phyloP scores from a whole-genome alignment of 2,329 filamentous ascomycete species.

The Endothia cerciana region DNA sequence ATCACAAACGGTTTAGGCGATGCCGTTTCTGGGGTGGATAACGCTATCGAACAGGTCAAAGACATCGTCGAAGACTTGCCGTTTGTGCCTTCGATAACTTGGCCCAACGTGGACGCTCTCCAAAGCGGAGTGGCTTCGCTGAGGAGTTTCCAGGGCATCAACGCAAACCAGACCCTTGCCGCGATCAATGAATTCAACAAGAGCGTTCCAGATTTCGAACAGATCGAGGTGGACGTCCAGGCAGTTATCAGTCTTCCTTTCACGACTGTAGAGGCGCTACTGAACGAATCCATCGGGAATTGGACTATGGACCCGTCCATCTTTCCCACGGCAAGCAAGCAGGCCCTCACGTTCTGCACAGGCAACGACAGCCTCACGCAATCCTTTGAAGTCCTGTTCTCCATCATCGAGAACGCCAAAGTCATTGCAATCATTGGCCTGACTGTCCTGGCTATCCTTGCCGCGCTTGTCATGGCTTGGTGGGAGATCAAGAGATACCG shows the following conservation, averaged over 20 bases:
- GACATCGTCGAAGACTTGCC: conserved; percentile 52
- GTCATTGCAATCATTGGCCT: conserved; percentile 79
- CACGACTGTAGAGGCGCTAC: conserved; percentile 71
- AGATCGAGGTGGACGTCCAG: conserved; percentile 83
- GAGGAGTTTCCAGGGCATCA: conserved; percentile 68
- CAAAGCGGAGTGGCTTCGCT: conserved; percentile 60
- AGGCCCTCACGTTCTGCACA: conserved; percentile 84
- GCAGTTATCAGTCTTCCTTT: conserved; percentile 79
- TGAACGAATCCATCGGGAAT: conserved; percentile 71
- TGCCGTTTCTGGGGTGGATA: conserved; percentile 56
- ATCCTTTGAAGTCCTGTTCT: conserved; percentile 78
- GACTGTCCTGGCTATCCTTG: conserved; percentile 67
- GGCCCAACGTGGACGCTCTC: conserved; percentile 54
- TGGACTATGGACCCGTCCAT: conserved; percentile 78
- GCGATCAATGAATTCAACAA: conserved; percentile 74
- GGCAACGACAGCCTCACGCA: conserved; percentile 78
- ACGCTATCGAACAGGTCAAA: conserved; percentile 58
- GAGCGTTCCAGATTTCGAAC: conserved; percentile 79
- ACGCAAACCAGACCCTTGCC: conserved; percentile 70
- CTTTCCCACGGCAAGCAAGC: conserved; percentile 84
- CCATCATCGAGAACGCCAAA: conserved; percentile 68
- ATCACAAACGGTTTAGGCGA: conserved; percentile 57
- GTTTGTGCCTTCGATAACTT: neutral
- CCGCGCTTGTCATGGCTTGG: conserved; percentile 78
- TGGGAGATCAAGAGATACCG: conserved; percentile 79